phyloP scores from a whole-genome alignment of 129 eudicot genomes.

The Lactuca sativa region DNA sequence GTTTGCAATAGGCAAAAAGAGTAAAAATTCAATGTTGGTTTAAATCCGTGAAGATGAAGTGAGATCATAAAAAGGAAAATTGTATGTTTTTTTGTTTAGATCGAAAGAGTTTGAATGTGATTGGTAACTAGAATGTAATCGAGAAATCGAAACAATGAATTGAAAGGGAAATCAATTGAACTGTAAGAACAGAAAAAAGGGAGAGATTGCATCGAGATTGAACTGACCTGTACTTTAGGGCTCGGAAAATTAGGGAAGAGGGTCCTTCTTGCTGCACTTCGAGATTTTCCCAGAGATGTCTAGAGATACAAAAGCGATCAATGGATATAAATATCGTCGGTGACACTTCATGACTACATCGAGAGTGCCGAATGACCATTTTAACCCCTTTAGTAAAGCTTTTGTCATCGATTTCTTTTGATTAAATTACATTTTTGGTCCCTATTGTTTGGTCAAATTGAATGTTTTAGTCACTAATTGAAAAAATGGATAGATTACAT shows the following conservation, averaged over 20 bases:
- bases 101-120: background rate
- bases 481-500: too few species aligned
- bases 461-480: too few species aligned
- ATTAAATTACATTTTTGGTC: too few species aligned
- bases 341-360: background rate
- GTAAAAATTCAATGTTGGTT: background rate
- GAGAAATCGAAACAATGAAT: constrained; percentile 3
- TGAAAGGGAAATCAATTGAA: background rate
- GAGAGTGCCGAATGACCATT: constrained; percentile 5
- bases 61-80: background rate
- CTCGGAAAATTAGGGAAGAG: constrained; percentile 20
- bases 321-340: constrained; percentile 7
- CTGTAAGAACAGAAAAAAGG: background rate
- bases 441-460: too few species aligned
- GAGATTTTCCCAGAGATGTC: constrained; percentile 16
- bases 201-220: constrained; percentile 9
- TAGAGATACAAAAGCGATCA: constrained; percentile 5
- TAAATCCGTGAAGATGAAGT: background rate
- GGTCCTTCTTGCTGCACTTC: constrained; percentile 12
- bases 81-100: background rate
- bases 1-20: constrained; percentile 17
- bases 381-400: constrained; percentile 1
- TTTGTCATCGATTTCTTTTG: background rate
- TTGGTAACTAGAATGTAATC: background rate
- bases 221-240: constrained; percentile 31